These are phyloP conservation scores for Priceomyces carsonii DNA, from an alignment of 805 yeast genomes.

Conservation along the genomic window DNA sequence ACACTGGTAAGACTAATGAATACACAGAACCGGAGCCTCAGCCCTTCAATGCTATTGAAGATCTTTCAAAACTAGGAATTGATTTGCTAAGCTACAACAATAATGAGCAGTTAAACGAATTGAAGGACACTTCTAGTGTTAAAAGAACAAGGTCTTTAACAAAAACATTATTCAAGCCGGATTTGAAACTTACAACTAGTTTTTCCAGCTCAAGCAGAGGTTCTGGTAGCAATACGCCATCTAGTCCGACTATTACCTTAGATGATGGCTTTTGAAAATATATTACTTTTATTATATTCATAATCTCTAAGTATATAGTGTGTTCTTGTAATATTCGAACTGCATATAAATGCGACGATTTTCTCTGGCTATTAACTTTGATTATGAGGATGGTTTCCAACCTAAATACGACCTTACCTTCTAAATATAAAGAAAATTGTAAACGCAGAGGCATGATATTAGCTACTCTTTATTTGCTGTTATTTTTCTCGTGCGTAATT, in stretches of 20 bases:
- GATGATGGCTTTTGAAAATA: conserved; percentile 28
- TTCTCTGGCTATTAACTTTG: background rate
- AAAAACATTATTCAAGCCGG: conserved; percentile 38
- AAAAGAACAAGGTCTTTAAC: conserved; percentile 30
- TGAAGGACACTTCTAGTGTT: conserved; percentile 10
- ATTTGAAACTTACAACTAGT: conserved; percentile 22
- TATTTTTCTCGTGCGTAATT: conserved; percentile 5
- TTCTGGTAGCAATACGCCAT: conserved; percentile 11
- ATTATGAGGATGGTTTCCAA: conserved; percentile 4
- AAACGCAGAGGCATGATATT: conserved; percentile 7
- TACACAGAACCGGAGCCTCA: conserved; percentile 40
- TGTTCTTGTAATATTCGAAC: conserved; percentile 2
- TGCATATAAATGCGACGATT: conserved; percentile 4
- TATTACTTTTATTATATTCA: too few relatives aligned
- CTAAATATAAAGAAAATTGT: background rate
- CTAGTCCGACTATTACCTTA: conserved; percentile 39
- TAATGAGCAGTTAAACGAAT: conserved; percentile 21
- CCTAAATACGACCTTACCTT: background rate
- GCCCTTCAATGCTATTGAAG: conserved; percentile 26
- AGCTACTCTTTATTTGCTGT: conserved; percentile 4
- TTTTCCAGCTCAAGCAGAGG: conserved; percentile 2
- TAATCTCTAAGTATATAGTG: conserved; percentile 1
- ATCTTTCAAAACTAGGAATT: conserved; percentile 32
- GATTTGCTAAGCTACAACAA: conserved; percentile 25
- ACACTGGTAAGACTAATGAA: conserved; percentile 12